phyloP scores from a whole-genome alignment of 2,329 filamentous ascomycete species.

The Paracoccidioides brasiliensis region DNA sequence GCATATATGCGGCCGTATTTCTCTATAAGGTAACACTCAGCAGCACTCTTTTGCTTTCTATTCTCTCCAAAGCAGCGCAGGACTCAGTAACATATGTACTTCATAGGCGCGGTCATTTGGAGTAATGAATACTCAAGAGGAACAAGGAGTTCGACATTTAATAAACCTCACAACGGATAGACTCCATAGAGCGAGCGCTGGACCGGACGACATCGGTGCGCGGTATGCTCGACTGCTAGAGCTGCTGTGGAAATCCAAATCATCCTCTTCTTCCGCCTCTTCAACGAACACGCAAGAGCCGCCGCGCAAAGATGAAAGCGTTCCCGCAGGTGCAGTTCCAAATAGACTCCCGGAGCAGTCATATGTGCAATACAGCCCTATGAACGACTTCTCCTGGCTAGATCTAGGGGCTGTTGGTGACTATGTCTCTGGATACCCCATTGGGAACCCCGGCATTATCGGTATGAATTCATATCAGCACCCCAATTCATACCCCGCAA shows the following conservation, averaged over 20 bases:
- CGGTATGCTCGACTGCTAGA: slow-evolving; percentile 49
- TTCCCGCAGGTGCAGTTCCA: slow-evolving; percentile 16
- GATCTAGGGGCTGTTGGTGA: slow-evolving; percentile 48
- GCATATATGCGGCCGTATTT: slow-evolving; percentile 52
- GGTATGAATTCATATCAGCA: slow-evolving; percentile 26
- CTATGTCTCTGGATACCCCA: slow-evolving; percentile 38
- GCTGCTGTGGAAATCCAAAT: slow-evolving; percentile 43
- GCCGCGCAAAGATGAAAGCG: slow-evolving; percentile 10
- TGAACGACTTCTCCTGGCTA: slow-evolving; percentile 49
- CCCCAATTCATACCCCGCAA: slow-evolving; percentile 17
- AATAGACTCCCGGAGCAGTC: slow-evolving; percentile 24
- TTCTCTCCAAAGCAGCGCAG: background rate
- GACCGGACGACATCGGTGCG: slow-evolving; percentile 46
- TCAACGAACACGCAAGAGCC: slow-evolving; percentile 11
- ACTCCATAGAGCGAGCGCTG: slow-evolving; percentile 46
- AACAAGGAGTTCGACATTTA: slow-evolving; percentile 43
- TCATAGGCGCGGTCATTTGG: slow-evolving; percentile 43
- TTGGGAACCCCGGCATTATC: slow-evolving; percentile 21
- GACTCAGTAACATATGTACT: background rate
- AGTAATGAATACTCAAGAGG: slow-evolving; percentile 43
- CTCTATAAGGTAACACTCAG: slow-evolving; percentile 43
- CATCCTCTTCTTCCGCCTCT: slow-evolving; percentile 14
- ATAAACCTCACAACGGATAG: slow-evolving; percentile 47
- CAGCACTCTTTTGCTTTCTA: background rate
- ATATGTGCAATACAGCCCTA: slow-evolving; percentile 31